phyloP scores from a whole-genome alignment of 495 filamentous ascomycete species.

The Penicillium egyptiacum region DNA sequence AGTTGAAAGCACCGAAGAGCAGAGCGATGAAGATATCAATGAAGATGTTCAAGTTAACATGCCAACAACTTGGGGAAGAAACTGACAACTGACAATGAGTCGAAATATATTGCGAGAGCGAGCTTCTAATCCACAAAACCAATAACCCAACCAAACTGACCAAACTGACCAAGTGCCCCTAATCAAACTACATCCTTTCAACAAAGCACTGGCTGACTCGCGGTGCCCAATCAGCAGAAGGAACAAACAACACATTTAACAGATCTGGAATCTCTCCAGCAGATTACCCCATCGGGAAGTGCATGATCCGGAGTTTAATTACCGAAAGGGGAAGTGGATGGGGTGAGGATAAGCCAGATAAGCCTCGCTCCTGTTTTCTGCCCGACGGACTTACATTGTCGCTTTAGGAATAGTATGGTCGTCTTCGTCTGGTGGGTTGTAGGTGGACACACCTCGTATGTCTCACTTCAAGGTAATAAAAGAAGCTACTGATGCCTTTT shows the following conservation, averaged over 20 bases:
- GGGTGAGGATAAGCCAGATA: neutral
- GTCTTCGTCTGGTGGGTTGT: too few species aligned
- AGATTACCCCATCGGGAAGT: slow-evolving; percentile 7
- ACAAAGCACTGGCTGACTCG: neutral
- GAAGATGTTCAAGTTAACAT: neutral
- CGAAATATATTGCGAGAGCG: neutral
- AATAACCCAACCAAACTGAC: neutral
- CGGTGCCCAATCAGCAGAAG: neutral
- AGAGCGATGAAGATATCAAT: neutral
- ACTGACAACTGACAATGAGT: neutral
- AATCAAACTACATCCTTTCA: neutral
- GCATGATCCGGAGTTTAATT: slow-evolving; percentile 4
- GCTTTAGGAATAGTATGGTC: neutral
- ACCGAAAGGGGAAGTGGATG: slow-evolving; percentile 2
- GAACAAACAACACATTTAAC: neutral
- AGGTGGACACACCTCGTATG: too few species aligned
- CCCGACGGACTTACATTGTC: neutral
- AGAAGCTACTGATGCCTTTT: too few species aligned
- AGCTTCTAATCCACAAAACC: neutral
- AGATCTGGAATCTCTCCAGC: slow-evolving; percentile 2
- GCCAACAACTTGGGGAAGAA: neutral
- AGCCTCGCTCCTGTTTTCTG: too few species aligned
- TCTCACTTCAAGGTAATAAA: too few species aligned
- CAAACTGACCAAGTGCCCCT: neutral
- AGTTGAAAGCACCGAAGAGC: neutral